Evolutionary conservation across 2,329 filamentous ascomycete genomes (phyloP), one percentile per base, ranked within the genome.

Genomic region (Rhytidhysteron rufulum): DNA sequence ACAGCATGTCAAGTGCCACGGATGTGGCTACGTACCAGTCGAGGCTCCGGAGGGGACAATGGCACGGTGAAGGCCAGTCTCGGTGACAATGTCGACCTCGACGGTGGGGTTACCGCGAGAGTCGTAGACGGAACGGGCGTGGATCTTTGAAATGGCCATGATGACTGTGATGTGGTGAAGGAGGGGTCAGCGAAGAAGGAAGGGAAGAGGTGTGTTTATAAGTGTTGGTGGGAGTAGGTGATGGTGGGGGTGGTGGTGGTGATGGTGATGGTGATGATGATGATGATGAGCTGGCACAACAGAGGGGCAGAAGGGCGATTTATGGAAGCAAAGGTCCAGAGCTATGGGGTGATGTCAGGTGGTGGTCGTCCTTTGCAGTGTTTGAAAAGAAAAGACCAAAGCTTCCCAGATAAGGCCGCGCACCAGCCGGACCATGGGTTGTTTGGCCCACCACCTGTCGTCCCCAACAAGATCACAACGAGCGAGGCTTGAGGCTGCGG

Each of bases 21-120:
- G 20, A 31, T 24, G 16, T 18, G 30, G 39, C 13, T 31, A 29
- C 83, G 66, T 70, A 90, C 86, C 89, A 62, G 90, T 96, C 60
- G 91, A 96, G 63, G 91, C 91, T 70, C 91, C 91, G 54, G 90
- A 96, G 62, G 91, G 91, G 50, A 97, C 91, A 68, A 96, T 96
- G 69, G 91, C 90, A 67, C 91, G 89, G 83, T 96, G 90, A 51
- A 97, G 84, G 66, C 91, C 91, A 61, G 86, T 94, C 77, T 95
- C 88, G 60, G 90, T 96, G 74, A 95, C 86, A 60, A 96, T 82
- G 70, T 96, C 91, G 63, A 97, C 91, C 80, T 97, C 91, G 66
- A 96, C 91, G 68, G 93, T 98, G 65, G 93, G 93, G 84, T 98
- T 98, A 69, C 82, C 82, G 57, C 93, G 91, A 71, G 93, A 97